These are phyloP conservation scores for Phytophthora nicotianae DNA, from an alignment of 352 stramenopile genomes.

Conservation along the genomic window DNA sequence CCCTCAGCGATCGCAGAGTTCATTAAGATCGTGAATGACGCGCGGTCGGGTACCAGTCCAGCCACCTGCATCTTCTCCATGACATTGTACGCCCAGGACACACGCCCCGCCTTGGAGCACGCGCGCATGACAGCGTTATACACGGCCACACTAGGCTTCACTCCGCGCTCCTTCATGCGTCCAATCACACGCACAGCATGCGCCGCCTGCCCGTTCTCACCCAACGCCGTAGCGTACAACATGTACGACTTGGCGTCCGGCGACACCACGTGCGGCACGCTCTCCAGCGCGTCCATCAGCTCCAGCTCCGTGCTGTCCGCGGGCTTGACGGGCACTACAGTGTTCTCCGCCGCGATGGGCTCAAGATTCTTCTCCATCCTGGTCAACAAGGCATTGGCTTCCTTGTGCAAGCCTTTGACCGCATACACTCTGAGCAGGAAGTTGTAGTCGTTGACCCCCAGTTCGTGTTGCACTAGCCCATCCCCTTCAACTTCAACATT, in stretches of 20 bases:
- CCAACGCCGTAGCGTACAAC: conserved; percentile 75
- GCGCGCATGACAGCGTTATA: conserved; percentile 89
- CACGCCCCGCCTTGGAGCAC: conserved; percentile 64
- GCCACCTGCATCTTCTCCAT: conserved; percentile 88
- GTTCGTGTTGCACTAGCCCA: conserved; percentile 19
- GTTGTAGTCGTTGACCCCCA: conserved; percentile 76
- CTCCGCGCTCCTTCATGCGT: conserved; percentile 79
- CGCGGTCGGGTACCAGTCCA: conserved; percentile 61
- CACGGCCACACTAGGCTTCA: conserved; percentile 55
- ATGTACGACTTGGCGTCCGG: conserved; percentile 76
- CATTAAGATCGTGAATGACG: conserved; percentile 85
- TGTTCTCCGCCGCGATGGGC: conserved; percentile 1
- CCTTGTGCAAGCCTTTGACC: conserved; percentile 56
- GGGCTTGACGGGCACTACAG: conserved; percentile 19
- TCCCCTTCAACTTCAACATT: conserved; percentile 29
- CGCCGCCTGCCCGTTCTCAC: conserved; percentile 45
- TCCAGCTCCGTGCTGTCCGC: conserved; percentile 33
- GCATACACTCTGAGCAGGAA: conserved; percentile 78
- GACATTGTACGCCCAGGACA: conserved; percentile 85
- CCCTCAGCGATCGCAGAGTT: conserved; percentile 72
- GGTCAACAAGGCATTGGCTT: conserved; percentile 73
- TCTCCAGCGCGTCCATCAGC: conserved; percentile 48
- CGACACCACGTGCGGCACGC: conserved; percentile 51
- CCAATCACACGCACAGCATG: conserved; percentile 73
- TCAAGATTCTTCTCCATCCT: conserved; percentile 76